Percentiles rank a stretch among this genome's conserved stretches.
phyloP scores from a whole-genome alignment of 768 basidiomycete genomes.

The Tremella fuciformis region DNA sequence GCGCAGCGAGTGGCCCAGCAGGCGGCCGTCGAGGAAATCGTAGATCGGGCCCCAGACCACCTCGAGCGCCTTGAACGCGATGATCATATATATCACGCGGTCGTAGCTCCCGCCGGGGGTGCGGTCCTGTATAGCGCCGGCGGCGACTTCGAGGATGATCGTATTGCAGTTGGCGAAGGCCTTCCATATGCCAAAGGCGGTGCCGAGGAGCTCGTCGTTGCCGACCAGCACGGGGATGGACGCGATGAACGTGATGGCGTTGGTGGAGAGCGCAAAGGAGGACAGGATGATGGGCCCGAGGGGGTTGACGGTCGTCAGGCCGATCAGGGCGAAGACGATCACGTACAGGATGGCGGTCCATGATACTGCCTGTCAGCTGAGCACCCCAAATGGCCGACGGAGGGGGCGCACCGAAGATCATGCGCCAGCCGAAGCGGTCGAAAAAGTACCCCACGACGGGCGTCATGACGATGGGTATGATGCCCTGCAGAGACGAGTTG shows the following conservation, averaged over 20 bases:
- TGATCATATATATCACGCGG: slow-evolving; percentile 46
- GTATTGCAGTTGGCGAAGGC: slow-evolving; percentile 42
- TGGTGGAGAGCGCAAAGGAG: slow-evolving; percentile 39
- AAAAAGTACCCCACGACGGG: slow-evolving; percentile 46
- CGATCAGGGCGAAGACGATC: slow-evolving; percentile 45
- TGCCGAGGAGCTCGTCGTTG: slow-evolving; percentile 40
- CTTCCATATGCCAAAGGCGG: slow-evolving; percentile 48
- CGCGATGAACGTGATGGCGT: slow-evolving; percentile 46
- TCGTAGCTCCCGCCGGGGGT: slow-evolving; percentile 35
- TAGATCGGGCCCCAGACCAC: slow-evolving; percentile 35
- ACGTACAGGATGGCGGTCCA: slow-evolving; percentile 45
- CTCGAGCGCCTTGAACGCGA: slow-evolving; percentile 43
- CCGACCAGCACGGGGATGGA: slow-evolving; percentile 44
- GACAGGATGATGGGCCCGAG: slow-evolving; percentile 44
- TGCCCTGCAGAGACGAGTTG: slow-evolving; percentile 42
- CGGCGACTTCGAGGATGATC: slow-evolving; percentile 41
- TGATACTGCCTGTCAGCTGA: slow-evolving; percentile 22
- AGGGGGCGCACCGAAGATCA: slow-evolving; percentile 29
- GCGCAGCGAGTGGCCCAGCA: slow-evolving; percentile 39
- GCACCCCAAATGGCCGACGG: background rate
- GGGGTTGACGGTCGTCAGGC: slow-evolving; percentile 45
- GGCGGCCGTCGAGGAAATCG: slow-evolving; percentile 37
- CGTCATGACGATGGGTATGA: slow-evolving; percentile 49
- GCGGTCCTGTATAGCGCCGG: slow-evolving; percentile 47
- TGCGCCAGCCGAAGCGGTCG: slow-evolving; percentile 46